Evolutionary conservation across 78 protist genomes (phyloP), one percentile per base, ranked within the genome.

Genomic region (Reticulomyxa filosa): DNA sequence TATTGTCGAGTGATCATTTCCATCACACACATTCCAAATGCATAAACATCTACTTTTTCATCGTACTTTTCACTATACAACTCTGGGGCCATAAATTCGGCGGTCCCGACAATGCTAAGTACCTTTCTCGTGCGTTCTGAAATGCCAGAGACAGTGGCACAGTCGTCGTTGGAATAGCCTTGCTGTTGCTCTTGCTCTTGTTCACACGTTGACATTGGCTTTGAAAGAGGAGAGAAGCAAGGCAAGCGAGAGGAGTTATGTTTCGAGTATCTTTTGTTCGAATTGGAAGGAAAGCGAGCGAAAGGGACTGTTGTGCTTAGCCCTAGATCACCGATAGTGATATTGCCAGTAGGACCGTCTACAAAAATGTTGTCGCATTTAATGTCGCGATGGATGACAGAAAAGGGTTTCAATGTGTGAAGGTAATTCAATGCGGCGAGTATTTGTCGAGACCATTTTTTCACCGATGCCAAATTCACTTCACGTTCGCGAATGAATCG

Each of bases 31-130:
- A 90, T 80, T 23, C 97, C 97, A 23, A 90, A 87, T 37, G 88
- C 73, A 35, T 82, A 90, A 5, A 90, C 66, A 48, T 90, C 97
- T 11, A 90, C 90, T 46, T 52, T 67, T 53, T 80, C 73, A n/a
- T 67, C 61, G 71, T 88, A 88, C 25, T 27, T 7, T 53, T 85
- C 89, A 0, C 72, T 80, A 75, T 74, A 85, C 79, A 85, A 26
- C 64, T 90, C 97, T 0, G 94, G 92, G 17, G 94, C 92, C 93
- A 90, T 87, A 61, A 85, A 90, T 55, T 85, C 89, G 6, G 93
- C 92, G 0, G 97, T 90, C 3, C 89, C 86, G 3, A 26, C 1
- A 37, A 4, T 20, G 4, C 27, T 22, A 33, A 30, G 20, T 42
- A 32, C 1, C n/a, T n/a, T n/a, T n/a, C n/a, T n/a, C n/a, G n/a